Evolutionary conservation across 1,284 basidiomycete species (phyloP).

Genomic region (Ganoderma resinaceum): DNA sequence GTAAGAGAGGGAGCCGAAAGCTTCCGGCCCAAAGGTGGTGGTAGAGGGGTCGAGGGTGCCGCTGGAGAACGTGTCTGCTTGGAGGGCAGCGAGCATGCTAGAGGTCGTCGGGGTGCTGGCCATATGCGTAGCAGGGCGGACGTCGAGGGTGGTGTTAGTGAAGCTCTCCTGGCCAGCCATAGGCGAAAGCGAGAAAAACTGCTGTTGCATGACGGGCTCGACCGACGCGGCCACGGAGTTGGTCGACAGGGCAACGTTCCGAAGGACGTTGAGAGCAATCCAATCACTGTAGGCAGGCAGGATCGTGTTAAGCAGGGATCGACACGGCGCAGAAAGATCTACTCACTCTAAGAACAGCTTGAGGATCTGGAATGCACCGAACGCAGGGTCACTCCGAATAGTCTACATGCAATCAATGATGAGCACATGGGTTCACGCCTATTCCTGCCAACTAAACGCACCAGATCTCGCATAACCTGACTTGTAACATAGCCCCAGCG

Average conservation of each 20-base stretch:
- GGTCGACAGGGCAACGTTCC: slow-evolving; percentile 85
- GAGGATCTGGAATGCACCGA: slow-evolving; percentile 89
- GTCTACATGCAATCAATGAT: slow-evolving; percentile 56
- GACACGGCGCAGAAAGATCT: slow-evolving; percentile 19
- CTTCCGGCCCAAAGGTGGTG: slow-evolving; percentile 67
- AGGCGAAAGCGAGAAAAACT: slow-evolving; percentile 80
- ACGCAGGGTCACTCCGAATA: slow-evolving; percentile 87
- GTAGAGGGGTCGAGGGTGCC: slow-evolving; percentile 68
- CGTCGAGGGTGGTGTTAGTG: slow-evolving; percentile 56
- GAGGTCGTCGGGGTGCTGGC: slow-evolving; percentile 83
- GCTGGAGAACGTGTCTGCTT: slow-evolving; percentile 71
- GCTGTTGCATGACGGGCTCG: slow-evolving; percentile 87
- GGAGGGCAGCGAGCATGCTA: slow-evolving; percentile 85
- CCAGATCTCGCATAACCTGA: slow-evolving; percentile 88
- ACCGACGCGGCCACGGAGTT: slow-evolving; percentile 90
- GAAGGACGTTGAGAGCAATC: slow-evolving; percentile 87
- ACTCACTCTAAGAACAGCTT: slow-evolving; percentile 88
- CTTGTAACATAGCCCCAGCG: slow-evolving; percentile 92
- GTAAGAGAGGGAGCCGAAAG: slow-evolving; percentile 72
- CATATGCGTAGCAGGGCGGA: slow-evolving; percentile 58
- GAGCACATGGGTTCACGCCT: slow-evolving; percentile 12
- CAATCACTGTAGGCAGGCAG: slow-evolving; percentile 65
- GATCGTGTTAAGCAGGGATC: slow-evolving; percentile 32
- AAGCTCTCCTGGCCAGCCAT: slow-evolving; percentile 84
- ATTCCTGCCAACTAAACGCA: slow-evolving; percentile 46